Conservation (phyloP, 805 yeast genomes). For the Metschnikowia corniflorae region DNA sequence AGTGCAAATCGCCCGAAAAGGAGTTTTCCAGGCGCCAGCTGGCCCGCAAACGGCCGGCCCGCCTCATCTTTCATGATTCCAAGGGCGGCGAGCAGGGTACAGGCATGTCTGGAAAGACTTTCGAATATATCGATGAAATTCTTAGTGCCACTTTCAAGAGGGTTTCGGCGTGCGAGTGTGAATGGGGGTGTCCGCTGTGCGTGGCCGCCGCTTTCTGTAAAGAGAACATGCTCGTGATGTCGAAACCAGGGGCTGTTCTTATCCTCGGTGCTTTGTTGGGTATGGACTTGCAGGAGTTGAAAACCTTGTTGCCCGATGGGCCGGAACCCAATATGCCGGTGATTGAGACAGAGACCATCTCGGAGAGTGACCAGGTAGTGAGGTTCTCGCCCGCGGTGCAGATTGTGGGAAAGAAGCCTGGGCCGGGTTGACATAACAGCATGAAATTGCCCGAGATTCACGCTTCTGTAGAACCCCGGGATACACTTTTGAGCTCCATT, state of each 20-base stretch:
- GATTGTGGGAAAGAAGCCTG: too few species aligned
- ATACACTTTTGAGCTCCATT: too few species aligned
- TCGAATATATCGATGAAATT: slow-evolving; percentile 69
- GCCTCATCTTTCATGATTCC: slow-evolving; percentile 79
- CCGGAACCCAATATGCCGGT: slow-evolving; percentile 77
- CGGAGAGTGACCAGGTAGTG: slow-evolving; percentile 51
- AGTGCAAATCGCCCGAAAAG: slow-evolving; percentile 96
- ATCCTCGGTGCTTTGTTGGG: slow-evolving; percentile 64
- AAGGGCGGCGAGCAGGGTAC: slow-evolving; percentile 78
- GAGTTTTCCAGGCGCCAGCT: slow-evolving; percentile 82
- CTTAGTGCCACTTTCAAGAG: slow-evolving; percentile 56
- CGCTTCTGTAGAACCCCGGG: too few species aligned
- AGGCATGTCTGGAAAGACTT: slow-evolving; percentile 77
- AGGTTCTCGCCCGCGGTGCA: slow-evolving; percentile 59
- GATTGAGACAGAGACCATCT: slow-evolving; percentile 64
- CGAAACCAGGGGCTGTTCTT: slow-evolving; percentile 80
- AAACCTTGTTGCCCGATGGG: slow-evolving; percentile 54
- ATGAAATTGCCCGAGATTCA: too few species aligned
- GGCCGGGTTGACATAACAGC: too few species aligned
- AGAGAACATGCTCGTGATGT: slow-evolving; percentile 76
- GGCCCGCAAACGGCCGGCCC: slow-evolving; percentile 74
- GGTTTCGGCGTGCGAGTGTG: slow-evolving; percentile 63
- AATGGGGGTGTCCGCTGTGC: slow-evolving; percentile 82
- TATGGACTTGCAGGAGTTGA: slow-evolving; percentile 40
- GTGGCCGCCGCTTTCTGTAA: slow-evolving; percentile 80